A percentile compares a stretch with the other conserved stretches of the same genome.
phyloP scores from a whole-genome alignment of 352 stramenopile genomes.

The Phytophthora nicotianae region DNA sequence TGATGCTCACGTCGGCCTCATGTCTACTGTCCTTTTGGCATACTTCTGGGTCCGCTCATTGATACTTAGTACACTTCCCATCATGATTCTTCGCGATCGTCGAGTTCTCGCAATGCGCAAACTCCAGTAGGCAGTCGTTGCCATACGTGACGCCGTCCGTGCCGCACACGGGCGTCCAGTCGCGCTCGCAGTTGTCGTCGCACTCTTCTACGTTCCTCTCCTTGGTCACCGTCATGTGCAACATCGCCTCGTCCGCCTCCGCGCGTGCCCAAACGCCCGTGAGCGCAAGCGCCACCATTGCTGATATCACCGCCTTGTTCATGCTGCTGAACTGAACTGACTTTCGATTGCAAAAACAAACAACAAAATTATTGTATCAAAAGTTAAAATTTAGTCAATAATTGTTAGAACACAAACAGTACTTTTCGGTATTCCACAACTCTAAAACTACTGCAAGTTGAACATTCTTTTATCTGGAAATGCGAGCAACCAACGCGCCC shows the following conservation, averaged over 20 bases:
- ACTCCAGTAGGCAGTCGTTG: conserved; percentile 61
- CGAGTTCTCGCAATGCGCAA: conserved; percentile 42
- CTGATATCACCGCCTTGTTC: conserved; percentile 15
- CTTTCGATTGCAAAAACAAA: neutral
- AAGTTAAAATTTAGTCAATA: neutral
- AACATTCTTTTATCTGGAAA: conserved; percentile 32
- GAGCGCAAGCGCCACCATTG: conserved; percentile 13
- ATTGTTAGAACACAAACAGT: neutral
- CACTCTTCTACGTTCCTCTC: conserved; percentile 24
- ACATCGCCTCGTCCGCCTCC: conserved; percentile 16
- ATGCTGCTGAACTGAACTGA: conserved; percentile 14
- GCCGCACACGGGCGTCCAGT: conserved; percentile 61
- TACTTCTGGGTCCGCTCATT: neutral
- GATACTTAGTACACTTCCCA: conserved; percentile 41
- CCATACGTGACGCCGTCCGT: conserved; percentile 59
- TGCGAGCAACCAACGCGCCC: conserved; percentile 12
- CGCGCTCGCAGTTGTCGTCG: conserved; percentile 43
- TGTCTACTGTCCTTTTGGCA: neutral
- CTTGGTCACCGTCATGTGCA: conserved; percentile 5
- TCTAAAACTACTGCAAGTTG: too few species aligned
- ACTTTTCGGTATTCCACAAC: too few species aligned
- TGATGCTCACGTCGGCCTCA: neutral
- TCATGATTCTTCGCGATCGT: conserved; percentile 30
- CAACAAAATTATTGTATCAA: neutral
- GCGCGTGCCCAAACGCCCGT: conserved; percentile 3